Conservation (phyloP, 306 rosid genomes). For the Trifolium fragiferum region DNA sequence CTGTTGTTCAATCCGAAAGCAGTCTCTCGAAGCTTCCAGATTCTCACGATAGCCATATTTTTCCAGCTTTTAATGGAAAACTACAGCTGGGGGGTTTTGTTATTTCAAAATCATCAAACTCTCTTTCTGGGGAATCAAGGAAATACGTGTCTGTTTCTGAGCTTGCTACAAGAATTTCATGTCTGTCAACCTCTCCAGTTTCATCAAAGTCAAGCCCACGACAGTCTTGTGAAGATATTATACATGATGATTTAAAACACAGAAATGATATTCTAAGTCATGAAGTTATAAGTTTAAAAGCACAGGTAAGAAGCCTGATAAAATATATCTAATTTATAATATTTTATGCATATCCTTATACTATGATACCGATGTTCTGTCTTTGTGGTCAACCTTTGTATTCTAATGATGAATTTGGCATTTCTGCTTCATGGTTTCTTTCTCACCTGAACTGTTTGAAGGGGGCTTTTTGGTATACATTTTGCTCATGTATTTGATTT, state of each 20-base stretch:
- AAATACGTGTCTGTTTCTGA: slow-evolving; percentile 55
- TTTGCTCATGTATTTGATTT: neutral
- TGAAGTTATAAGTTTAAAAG: slow-evolving; percentile 71
- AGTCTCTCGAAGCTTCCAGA: slow-evolving; percentile 56
- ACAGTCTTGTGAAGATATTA: slow-evolving; percentile 63
- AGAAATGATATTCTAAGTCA: slow-evolving; percentile 72
- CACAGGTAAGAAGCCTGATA: slow-evolving; percentile 68
- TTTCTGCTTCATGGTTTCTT: neutral
- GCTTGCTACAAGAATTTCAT: slow-evolving; percentile 61
- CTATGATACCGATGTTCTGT: slow-evolving; percentile 18
- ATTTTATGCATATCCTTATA: slow-evolving; percentile 22
- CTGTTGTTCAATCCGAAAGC: slow-evolving; percentile 58
- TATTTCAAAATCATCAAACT: slow-evolving; percentile 55
- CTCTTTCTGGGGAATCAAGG: slow-evolving; percentile 48
- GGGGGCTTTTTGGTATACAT: neutral
- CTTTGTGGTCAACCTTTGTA: slow-evolving; percentile 24
- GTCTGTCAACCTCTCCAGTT: slow-evolving; percentile 71
- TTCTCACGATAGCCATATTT: slow-evolving; percentile 53
- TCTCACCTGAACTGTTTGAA: slow-evolving; percentile 1
- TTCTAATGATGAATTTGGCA: neutral
- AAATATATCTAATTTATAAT: slow-evolving; percentile 2
- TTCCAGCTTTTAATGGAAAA: slow-evolving; percentile 63
- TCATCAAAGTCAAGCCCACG: slow-evolving; percentile 69
- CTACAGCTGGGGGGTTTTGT: slow-evolving; percentile 46
- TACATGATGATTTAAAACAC: slow-evolving; percentile 56